phyloP scores from a whole-genome alignment of 2,329 filamentous ascomycete genomes.

The Botrytis tulipae region DNA sequence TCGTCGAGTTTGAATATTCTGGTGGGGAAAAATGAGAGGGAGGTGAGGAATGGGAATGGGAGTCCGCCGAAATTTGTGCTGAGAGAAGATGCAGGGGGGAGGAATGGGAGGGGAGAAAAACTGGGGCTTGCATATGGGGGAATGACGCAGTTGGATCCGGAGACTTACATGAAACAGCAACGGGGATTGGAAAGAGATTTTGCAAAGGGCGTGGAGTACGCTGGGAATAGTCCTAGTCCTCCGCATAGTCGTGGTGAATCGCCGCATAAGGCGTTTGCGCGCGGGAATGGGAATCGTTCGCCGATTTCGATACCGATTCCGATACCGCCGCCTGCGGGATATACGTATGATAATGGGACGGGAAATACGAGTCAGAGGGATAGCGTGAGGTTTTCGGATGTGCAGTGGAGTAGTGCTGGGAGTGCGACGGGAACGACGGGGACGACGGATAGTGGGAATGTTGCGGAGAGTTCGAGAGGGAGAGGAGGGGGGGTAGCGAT shows the following conservation, averaged over 20 bases:
- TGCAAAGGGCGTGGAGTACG: not conserved
- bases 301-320: not conserved
- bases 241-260: not conserved
- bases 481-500: not conserved
- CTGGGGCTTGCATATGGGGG: not conserved
- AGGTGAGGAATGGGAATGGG: not conserved
- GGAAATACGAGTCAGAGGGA: not conserved
- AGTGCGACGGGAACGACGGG: not conserved
- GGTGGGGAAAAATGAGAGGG: not conserved
- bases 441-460: not conserved
- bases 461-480: not conserved
- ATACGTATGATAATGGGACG: not conserved
- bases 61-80: not conserved
- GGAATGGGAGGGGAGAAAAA: not conserved
- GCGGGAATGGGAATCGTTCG: not conserved
- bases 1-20: not conserved
- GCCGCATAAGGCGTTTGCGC: not conserved
- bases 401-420: conserved; percentile 11
- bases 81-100: not conserved
- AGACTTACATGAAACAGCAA: not conserved
- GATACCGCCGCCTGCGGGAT: not conserved
- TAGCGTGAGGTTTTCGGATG: conserved; percentile 9
- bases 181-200: not conserved
- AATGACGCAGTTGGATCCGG: not conserved
- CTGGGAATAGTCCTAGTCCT: not conserved